Percentiles rank a stretch among this genome's conserved stretches.
Evolutionary conservation across 129 eudicot species (phyloP).

Genomic region (Sambucus nigra): DNA sequence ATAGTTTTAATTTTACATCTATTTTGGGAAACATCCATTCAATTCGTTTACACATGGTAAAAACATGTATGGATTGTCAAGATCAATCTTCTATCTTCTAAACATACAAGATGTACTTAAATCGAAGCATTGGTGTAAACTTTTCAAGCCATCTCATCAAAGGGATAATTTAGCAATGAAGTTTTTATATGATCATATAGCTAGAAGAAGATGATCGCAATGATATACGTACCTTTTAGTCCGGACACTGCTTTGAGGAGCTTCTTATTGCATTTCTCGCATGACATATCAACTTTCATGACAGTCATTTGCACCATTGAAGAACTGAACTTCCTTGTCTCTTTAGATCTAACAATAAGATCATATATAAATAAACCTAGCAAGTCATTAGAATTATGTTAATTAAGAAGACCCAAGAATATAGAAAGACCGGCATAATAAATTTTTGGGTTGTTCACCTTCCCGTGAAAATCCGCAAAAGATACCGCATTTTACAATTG

Average conservation of each 20-base stretch:
- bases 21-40: too few species aligned
- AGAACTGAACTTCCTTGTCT: constrained; percentile 1
- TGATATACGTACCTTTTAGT: constrained; percentile 31
- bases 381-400: too few species aligned
- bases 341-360: neutral
- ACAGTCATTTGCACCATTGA: constrained; percentile 58
- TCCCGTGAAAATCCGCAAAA: neutral
- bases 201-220: neutral
- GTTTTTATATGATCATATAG: too few species aligned
- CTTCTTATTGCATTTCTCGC: constrained; percentile 55
- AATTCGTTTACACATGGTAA: too few species aligned
- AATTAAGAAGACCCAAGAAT: neutral
- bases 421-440: neutral
- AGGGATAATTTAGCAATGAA: too few species aligned
- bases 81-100: too few species aligned
- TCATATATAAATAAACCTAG: too few species aligned
- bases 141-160: too few species aligned
- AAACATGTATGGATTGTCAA: too few species aligned
- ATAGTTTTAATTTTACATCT: too few species aligned
- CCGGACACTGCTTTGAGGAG: constrained; percentile 44
- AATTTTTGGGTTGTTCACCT: constrained; percentile 3
- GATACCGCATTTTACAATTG: neutral
- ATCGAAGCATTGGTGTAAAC: too few species aligned
- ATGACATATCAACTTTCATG: constrained; percentile 47
- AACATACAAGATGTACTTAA: too few species aligned